Percentiles rank a stretch among this genome's conserved stretches.
Evolutionary conservation across 2,329 filamentous ascomycete species (phyloP).

Genomic region (Alternaria dauci): DNA sequence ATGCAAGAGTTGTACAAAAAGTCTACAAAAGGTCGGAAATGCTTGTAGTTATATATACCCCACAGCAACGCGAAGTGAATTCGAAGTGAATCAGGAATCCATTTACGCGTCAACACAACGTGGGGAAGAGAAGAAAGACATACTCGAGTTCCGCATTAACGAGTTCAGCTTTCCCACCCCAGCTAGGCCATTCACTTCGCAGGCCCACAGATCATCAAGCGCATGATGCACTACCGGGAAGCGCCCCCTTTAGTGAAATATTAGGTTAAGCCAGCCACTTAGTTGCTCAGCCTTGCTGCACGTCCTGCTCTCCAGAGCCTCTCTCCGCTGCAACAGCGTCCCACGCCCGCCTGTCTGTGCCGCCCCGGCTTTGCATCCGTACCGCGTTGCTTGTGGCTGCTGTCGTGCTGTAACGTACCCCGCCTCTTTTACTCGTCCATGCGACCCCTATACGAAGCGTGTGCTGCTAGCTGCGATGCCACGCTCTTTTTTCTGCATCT

Average conservation of each 20-base stretch:
- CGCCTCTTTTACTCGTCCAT: conserved; percentile 12
- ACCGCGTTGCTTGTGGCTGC: conserved; percentile 28
- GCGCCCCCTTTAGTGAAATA: conserved; percentile 21
- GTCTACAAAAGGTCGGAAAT: neutral
- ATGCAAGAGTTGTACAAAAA: neutral
- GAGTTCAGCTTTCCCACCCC: conserved; percentile 5
- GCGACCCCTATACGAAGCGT: conserved; percentile 2
- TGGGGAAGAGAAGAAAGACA: conserved; percentile 24
- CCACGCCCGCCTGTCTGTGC: conserved; percentile 5
- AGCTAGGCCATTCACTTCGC: conserved; percentile 24
- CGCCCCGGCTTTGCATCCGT: conserved; percentile 5
- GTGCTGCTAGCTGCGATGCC: conserved; percentile 15
- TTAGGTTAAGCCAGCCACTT: conserved; percentile 34
- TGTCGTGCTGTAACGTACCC: conserved; percentile 39
- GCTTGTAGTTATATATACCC: neutral
- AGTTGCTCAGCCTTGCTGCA: conserved; percentile 39
- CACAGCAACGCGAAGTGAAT: neutral
- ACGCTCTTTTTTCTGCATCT: conserved; percentile 9
- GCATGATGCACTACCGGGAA: conserved; percentile 19
- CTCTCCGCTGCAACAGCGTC: conserved; percentile 15
- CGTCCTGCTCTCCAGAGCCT: conserved; percentile 29
- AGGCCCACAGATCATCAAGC: conserved; percentile 7
- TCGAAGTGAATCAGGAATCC: conserved; percentile 14
- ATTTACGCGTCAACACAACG: conserved; percentile 9
- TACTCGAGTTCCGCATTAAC: conserved; percentile 31